Evolutionary conservation across 495 filamentous ascomycete genomes (phyloP).

Genomic region (Aspergillus campestris): DNA sequence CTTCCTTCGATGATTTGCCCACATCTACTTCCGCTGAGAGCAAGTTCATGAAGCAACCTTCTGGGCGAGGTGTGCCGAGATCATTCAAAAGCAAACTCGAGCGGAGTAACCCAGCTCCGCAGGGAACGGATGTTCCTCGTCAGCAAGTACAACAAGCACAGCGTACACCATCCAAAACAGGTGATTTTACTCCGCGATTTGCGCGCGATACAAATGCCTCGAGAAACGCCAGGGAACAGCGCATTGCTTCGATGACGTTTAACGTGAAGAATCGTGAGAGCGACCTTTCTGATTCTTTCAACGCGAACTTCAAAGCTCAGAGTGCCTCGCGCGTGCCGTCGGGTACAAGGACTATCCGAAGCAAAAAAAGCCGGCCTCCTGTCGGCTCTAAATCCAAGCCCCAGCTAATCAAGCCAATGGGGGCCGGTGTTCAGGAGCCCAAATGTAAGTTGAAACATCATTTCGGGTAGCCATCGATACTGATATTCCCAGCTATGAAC

Average conservation of each 20-base stretch:
- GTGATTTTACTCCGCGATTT: conserved; percentile 64
- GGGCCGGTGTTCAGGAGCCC: conserved; percentile 47
- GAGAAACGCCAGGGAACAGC: conserved; percentile 82
- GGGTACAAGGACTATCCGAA: conserved; percentile 31
- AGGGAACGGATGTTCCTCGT: conserved; percentile 40
- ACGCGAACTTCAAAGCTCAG: conserved; percentile 73
- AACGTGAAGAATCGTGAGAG: conserved; percentile 34
- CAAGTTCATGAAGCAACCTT: conserved; percentile 72
- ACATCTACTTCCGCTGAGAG: conserved; percentile 76
- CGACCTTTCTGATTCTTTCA: conserved; percentile 54
- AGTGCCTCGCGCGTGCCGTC: conserved; percentile 48
- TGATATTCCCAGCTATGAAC: conserved; percentile 55
- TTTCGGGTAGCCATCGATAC: conserved; percentile 2
- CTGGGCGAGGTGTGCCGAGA: conserved; percentile 59
- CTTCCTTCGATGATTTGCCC: conserved; percentile 89
- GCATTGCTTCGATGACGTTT: conserved; percentile 46
- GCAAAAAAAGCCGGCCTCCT: conserved; percentile 47
- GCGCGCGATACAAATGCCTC: conserved; percentile 88
- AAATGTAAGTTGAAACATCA: conserved; percentile 51
- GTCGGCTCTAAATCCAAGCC: conserved; percentile 51
- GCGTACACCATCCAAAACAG: conserved; percentile 35
- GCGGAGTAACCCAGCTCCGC: conserved; percentile 37
- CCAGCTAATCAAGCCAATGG: conserved; percentile 63
- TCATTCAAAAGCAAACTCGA: conserved; percentile 53
- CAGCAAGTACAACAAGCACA: conserved; percentile 45